Conservation (phyloP, 129 eudicot species). For the Oenanthe sinensis region DNA sequence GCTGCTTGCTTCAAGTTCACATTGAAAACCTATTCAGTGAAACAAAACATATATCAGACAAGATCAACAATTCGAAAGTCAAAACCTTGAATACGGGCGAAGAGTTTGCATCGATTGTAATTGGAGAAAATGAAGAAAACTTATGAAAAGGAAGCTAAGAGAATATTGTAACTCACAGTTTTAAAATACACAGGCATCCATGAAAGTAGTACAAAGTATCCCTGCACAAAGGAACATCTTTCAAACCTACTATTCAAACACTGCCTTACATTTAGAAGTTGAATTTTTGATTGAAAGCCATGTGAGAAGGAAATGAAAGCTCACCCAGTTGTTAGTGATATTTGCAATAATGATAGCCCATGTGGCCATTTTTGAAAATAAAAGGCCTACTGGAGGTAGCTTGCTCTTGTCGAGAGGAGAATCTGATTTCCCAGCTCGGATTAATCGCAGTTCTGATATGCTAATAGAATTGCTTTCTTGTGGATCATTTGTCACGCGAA, state of each 20-base stretch:
- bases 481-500: conserved; percentile 67
- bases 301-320: conserved; percentile 10
- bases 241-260: neutral
- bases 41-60: neutral
- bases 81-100: neutral
- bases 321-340: conserved; percentile 87
- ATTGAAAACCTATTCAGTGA: conserved; percentile 51
- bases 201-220: conserved; percentile 97
- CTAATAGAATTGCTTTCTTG: conserved; percentile 54
- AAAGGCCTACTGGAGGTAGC: conserved; percentile 53
- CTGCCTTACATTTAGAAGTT: neutral
- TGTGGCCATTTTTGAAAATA: conserved; percentile 74
- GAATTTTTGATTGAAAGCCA: neutral
- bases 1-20: conserved; percentile 96
- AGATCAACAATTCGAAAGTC: neutral
- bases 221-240: conserved; percentile 46
- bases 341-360: conserved; percentile 97
- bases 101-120: neutral
- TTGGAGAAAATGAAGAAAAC: neutral
- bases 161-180: conserved; percentile 52
- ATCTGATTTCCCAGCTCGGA: conserved; percentile 76
- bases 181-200: conserved; percentile 99
- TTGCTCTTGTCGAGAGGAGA: conserved; percentile 37
- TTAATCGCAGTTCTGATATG: conserved; percentile 56
- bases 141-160: neutral